Percentiles rank a stretch among this genome's conserved stretches.
These are phyloP conservation scores for Leishmania gerbilli DNA, from an alignment of 208 protist species.

Conservation along the genomic window DNA sequence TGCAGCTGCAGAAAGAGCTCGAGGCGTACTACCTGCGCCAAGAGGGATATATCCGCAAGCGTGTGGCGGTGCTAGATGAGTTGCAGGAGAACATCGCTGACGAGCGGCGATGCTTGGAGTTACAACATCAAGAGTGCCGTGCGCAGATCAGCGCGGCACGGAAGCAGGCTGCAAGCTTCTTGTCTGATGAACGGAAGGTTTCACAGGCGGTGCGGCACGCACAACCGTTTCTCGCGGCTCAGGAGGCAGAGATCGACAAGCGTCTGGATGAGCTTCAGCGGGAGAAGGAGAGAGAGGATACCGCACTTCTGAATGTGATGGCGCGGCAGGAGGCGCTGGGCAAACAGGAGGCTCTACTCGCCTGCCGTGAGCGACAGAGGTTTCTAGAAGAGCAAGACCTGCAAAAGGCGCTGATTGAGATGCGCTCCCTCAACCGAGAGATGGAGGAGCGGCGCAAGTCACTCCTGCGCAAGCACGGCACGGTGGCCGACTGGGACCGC, in stretches of 20 bases:
- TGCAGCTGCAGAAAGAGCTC: conserved; percentile 66
- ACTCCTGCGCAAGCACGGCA: conserved; percentile 69
- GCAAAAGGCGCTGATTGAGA: conserved; percentile 58
- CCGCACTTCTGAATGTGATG: conserved; percentile 41
- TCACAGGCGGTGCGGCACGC: conserved; percentile 36
- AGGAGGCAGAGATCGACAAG: conserved; percentile 53
- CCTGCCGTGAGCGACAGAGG: conserved; percentile 49
- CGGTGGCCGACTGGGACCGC: conserved; percentile 69
- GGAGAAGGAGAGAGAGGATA: conserved; percentile 51
- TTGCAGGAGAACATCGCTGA: conserved; percentile 80
- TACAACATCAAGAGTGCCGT: conserved; percentile 87
- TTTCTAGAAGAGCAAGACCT: conserved; percentile 63
- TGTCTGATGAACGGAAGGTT: conserved; percentile 54
- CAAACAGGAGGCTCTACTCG: conserved; percentile 43
- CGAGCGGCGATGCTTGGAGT: conserved; percentile 80
- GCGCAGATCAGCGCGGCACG: conserved; percentile 73
- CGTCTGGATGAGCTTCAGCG: conserved; percentile 40
- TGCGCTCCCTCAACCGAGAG: conserved; percentile 56
- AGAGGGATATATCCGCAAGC: conserved; percentile 80
- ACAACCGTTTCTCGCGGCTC: conserved; percentile 43
- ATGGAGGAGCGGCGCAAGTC: conserved; percentile 66
- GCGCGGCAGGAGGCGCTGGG: conserved; percentile 43
- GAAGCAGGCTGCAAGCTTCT: conserved; percentile 41
- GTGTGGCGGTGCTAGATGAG: conserved; percentile 78
- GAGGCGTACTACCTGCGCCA: conserved; percentile 79